Conservation (phyloP, 345 rosid genomes). For the Aethionema arabicum region DNA sequence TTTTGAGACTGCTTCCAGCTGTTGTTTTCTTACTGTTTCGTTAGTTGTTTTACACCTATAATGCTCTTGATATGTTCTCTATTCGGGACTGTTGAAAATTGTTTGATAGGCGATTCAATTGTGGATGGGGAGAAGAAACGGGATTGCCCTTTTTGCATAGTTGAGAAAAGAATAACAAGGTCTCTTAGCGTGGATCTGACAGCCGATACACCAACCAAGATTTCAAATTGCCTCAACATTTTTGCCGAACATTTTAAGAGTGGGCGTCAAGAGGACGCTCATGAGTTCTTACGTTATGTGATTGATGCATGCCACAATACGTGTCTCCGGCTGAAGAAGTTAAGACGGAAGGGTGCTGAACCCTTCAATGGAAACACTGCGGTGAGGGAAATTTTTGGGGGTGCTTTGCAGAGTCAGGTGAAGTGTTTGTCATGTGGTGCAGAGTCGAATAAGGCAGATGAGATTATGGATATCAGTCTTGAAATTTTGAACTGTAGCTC, state of each 20-base stretch:
- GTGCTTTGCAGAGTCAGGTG: slow-evolving; percentile 94
- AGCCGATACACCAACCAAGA: slow-evolving; percentile 67
- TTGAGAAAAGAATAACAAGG: slow-evolving; percentile 74
- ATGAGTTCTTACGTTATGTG: slow-evolving; percentile 88
- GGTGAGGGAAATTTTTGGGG: slow-evolving; percentile 93
- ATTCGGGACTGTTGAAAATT: not conserved
- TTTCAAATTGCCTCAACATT: slow-evolving; percentile 60
- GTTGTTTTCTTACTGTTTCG: not conserved
- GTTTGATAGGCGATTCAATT: slow-evolving; percentile 57
- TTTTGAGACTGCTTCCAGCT: not conserved
- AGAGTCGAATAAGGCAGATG: slow-evolving; percentile 93
- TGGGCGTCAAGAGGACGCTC: slow-evolving; percentile 96
- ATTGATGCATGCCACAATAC: slow-evolving; percentile 96
- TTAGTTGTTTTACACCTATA: not conserved
- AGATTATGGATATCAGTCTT: slow-evolving; percentile 95
- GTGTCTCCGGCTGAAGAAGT: slow-evolving; percentile 77
- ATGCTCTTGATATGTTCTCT: slow-evolving; percentile 8
- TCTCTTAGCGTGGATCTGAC: slow-evolving; percentile 64
- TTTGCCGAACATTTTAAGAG: slow-evolving; percentile 70
- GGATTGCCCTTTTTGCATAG: slow-evolving; percentile 87
- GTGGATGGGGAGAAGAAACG: slow-evolving; percentile 54
- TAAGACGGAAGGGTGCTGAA: slow-evolving; percentile 51
- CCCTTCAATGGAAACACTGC: slow-evolving; percentile 42
- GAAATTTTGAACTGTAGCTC: slow-evolving; percentile 71
- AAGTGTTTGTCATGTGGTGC: slow-evolving; percentile 82